Evolutionary conservation across 768 basidiomycete genomes (phyloP).

Genomic region (Pleurotus cornucopiae): DNA sequence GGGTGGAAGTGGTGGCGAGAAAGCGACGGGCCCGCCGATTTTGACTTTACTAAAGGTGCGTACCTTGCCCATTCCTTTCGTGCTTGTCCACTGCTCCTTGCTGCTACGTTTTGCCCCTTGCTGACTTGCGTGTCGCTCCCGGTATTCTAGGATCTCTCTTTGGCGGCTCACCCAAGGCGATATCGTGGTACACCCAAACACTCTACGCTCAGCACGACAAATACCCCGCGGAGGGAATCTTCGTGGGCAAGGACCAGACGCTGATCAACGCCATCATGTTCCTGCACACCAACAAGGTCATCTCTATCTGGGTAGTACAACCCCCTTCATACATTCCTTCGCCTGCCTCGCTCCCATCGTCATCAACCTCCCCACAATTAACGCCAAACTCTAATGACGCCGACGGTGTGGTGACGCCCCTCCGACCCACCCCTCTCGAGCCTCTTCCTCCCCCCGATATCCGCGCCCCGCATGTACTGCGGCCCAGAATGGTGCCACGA

Average conservation of each 20-base stretch:
- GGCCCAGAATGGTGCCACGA: conserved; percentile 43
- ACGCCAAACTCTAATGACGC: not conserved
- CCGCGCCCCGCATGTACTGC: conserved; percentile 19
- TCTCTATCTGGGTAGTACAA: conserved; percentile 33
- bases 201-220: conserved; percentile 50
- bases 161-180: conserved; percentile 40
- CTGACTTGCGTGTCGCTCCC: too few species aligned
- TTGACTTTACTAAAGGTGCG: conserved; percentile 48
- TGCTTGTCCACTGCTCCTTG: too few species aligned
- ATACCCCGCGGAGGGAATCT: conserved; percentile 38
- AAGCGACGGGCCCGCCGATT: conserved; percentile 45
- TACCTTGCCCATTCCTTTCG: not conserved
- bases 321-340: not conserved
- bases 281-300: conserved; percentile 42
- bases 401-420: not conserved
- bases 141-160: conserved; percentile 48
- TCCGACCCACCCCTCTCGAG: conserved; percentile 12
- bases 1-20: conserved; percentile 34
- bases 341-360: not conserved
- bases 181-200: conserved; percentile 39
- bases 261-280: conserved; percentile 44
- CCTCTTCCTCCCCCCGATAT: not conserved
- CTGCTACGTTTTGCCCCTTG: too few species aligned
- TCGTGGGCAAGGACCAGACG: conserved; percentile 57
- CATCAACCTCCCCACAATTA: not conserved